Conservation (phyloP, 2,329 filamentous ascomycete genomes). For the Sclerotinia spermophila region DNA sequence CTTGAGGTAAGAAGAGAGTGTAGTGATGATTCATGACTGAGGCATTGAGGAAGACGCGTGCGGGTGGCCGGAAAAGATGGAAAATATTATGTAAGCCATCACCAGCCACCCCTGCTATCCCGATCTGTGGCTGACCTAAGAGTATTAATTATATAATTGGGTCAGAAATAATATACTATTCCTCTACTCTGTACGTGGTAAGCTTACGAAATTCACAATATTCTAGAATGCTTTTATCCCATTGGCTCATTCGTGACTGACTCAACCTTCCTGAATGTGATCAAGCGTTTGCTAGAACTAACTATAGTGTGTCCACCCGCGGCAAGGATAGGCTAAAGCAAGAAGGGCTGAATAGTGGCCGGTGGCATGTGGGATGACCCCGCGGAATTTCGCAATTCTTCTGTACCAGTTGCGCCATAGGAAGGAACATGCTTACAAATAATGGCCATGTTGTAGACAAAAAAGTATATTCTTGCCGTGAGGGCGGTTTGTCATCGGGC, state of each 20-base stretch:
- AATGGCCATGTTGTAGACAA: background rate
- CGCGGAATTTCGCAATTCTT: background rate
- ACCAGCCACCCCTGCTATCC: background rate
- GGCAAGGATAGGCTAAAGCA: background rate
- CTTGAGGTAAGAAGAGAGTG: background rate
- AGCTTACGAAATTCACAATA: background rate
- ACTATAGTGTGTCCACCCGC: background rate
- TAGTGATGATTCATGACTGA: too few relatives aligned
- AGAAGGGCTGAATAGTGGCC: background rate
- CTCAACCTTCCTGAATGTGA: background rate
- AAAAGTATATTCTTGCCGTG: background rate
- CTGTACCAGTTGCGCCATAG: background rate
- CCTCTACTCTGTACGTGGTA: too few relatives aligned
- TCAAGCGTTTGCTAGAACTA: background rate
- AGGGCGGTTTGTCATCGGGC: background rate
- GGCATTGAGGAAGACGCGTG: background rate
- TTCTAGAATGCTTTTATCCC: background rate
- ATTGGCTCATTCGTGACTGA: background rate
- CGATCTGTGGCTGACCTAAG: background rate
- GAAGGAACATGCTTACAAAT: background rate
- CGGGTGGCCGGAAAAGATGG: background rate
- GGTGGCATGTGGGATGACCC: constrained; percentile 3
- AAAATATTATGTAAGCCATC: background rate
- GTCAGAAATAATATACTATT: background rate
- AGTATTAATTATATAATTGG: background rate